phyloP scores from a whole-genome alignment of 2,329 filamentous ascomycete genomes.

The Xenoacremonium recifei region DNA sequence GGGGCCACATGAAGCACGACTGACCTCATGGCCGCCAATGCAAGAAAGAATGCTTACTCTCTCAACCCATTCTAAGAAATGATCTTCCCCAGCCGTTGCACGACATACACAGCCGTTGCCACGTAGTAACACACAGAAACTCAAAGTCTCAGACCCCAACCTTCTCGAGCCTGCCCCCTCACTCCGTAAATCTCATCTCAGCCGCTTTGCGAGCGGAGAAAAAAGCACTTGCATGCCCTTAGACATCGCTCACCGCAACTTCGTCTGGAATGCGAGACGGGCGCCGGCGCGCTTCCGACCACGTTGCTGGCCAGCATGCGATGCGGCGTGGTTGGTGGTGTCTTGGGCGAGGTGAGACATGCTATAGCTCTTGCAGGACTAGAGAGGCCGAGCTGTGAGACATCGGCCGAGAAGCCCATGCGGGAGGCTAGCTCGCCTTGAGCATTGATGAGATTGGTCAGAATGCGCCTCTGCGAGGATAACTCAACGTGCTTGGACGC shows the following conservation, averaged over 20 bases:
- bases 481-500: too few relatives aligned
- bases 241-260: neutral
- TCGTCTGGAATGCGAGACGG: neutral
- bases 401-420: neutral
- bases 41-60: too few relatives aligned
- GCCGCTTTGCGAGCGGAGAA: neutral
- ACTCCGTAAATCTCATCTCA: neutral
- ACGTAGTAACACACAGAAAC: too few relatives aligned
- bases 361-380: neutral
- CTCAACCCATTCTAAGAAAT: too few relatives aligned
- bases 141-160: too few relatives aligned
- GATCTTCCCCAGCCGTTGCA: too few relatives aligned
- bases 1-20: too few relatives aligned
- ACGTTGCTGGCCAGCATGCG: neutral
- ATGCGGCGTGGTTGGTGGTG: neutral
- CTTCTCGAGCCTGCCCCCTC: neutral
- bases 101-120: too few relatives aligned
- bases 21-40: too few relatives aligned
- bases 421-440: too few relatives aligned
- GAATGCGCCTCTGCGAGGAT: too few relatives aligned
- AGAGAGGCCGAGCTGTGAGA: neutral
- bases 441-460: too few relatives aligned
- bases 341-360: neutral
- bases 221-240: slow-evolving; percentile 33
- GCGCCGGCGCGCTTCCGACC: neutral